Evolutionary conservation across 495 filamentous ascomycete genomes (phyloP).

Genomic region (Tuber melanosporum): DNA sequence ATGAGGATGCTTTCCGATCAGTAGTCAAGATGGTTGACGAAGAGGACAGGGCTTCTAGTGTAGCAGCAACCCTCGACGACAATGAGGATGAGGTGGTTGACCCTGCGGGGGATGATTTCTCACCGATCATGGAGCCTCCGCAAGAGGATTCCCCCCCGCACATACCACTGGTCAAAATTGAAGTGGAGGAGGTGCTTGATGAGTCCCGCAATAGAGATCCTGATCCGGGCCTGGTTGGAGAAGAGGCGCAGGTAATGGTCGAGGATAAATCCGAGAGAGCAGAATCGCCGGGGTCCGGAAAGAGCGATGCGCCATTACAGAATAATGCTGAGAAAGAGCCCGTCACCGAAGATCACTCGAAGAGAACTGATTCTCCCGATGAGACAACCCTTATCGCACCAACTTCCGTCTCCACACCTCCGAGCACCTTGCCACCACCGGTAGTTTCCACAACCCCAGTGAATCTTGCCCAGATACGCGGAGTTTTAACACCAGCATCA

Average conservation of each 20-base stretch:
- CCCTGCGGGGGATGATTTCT: constrained; percentile 2
- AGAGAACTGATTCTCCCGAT: constrained; percentile 11
- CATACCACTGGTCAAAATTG: background rate
- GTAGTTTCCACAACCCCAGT: background rate
- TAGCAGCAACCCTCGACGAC: constrained; percentile 38
- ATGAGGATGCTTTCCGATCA: constrained; percentile 14
- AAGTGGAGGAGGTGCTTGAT: background rate
- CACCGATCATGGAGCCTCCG: constrained; percentile 14
- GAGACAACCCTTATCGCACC: constrained; percentile 12
- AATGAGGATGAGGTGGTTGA: constrained; percentile 39
- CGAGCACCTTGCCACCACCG: constrained; percentile 21
- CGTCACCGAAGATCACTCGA: constrained; percentile 32
- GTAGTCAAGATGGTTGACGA: constrained; percentile 18
- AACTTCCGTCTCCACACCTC: constrained; percentile 11
- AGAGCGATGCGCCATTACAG: no score
- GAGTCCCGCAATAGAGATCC: background rate
- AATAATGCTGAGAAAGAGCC: constrained; percentile 7
- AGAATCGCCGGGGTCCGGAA: background rate
- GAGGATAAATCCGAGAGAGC: background rate
- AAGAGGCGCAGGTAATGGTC: background rate
- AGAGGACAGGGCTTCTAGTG: constrained; percentile 31
- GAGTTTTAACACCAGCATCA: constrained; percentile 31
- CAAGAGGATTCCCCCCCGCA: background rate
- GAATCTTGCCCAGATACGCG: constrained; percentile 1
- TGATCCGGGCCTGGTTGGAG: background rate